Conservation (phyloP, 768 basidiomycete genomes). For the Collybia sordida region DNA sequence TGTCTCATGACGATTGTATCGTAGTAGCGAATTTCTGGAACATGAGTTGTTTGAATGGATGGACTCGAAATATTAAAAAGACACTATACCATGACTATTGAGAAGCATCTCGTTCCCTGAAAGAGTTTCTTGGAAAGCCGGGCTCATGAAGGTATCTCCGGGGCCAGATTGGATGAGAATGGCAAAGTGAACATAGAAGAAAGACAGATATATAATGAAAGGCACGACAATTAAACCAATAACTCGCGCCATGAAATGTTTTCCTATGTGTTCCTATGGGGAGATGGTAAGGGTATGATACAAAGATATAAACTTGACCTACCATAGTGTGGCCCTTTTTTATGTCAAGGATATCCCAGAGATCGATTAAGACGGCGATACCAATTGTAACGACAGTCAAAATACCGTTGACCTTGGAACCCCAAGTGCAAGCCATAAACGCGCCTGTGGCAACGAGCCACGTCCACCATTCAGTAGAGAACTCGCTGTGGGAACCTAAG, state of each 20-base stretch:
- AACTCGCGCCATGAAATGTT: slow-evolving; percentile 85
- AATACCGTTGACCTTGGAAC: slow-evolving; percentile 96
- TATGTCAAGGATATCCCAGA: slow-evolving; percentile 92
- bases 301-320: slow-evolving; percentile 13
- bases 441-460: slow-evolving; percentile 90
- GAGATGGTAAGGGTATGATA: neutral
- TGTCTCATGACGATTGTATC: slow-evolving; percentile 88
- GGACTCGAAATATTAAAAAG: neutral
- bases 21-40: slow-evolving; percentile 89
- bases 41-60: neutral
- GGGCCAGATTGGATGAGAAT: slow-evolving; percentile 87
- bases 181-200: slow-evolving; percentile 95
- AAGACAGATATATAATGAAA: slow-evolving; percentile 85
- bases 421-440: slow-evolving; percentile 95
- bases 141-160: slow-evolving; percentile 97
- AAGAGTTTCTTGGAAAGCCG: slow-evolving; percentile 96
- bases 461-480: slow-evolving; percentile 88
- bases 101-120: slow-evolving; percentile 88
- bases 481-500: slow-evolving; percentile 56
- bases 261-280: slow-evolving; percentile 79
- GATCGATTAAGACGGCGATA: slow-evolving; percentile 86
- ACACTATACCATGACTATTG: slow-evolving; percentile 78
- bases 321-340: slow-evolving; percentile 82
- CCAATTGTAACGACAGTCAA: slow-evolving; percentile 89
- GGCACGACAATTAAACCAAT: slow-evolving; percentile 88